phyloP scores from a whole-genome alignment of 1,139 yeast genomes.

The Debaryomyces sp. region DNA sequence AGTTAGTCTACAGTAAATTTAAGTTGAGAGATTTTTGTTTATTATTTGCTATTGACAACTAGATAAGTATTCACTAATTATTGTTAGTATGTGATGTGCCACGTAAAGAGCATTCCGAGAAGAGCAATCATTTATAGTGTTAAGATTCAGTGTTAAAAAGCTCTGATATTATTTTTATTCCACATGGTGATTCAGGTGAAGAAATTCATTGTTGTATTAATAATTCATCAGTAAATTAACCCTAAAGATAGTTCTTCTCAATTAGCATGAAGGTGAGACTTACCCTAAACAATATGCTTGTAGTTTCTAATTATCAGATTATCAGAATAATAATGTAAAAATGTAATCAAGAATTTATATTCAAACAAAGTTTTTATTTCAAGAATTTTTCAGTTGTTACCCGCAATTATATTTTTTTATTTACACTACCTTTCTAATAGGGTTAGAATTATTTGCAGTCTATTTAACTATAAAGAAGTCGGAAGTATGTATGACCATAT shows the following conservation, averaged over 20 bases:
- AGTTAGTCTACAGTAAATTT: background rate
- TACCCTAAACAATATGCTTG: background rate
- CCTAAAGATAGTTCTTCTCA: constrained; percentile 6
- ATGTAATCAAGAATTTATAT: background rate
- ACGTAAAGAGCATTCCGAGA: background rate
- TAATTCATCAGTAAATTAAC: constrained; percentile 38
- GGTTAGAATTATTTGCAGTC: constrained; percentile 3
- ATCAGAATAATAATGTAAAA: background rate
- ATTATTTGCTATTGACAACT: background rate
- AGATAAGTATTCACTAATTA: background rate
- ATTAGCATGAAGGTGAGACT: background rate
- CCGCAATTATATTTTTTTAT: constrained; percentile 1
- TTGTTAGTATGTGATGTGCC: background rate
- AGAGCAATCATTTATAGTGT: background rate
- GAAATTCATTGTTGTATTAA: constrained; percentile 56
- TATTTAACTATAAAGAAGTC: constrained; percentile 1
- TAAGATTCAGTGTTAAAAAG: constrained; percentile 66
- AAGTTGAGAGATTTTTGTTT: background rate
- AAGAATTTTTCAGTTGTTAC: constrained; percentile 4
- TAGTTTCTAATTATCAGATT: background rate
- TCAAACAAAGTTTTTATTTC: background rate
- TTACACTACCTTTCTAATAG: constrained; percentile 1
- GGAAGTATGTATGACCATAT: background rate
- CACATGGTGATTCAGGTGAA: constrained; percentile 65
- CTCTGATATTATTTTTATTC: constrained; percentile 59